phyloP scores from a whole-genome alignment of 75 land plant species.

The Picea glauca region DNA sequence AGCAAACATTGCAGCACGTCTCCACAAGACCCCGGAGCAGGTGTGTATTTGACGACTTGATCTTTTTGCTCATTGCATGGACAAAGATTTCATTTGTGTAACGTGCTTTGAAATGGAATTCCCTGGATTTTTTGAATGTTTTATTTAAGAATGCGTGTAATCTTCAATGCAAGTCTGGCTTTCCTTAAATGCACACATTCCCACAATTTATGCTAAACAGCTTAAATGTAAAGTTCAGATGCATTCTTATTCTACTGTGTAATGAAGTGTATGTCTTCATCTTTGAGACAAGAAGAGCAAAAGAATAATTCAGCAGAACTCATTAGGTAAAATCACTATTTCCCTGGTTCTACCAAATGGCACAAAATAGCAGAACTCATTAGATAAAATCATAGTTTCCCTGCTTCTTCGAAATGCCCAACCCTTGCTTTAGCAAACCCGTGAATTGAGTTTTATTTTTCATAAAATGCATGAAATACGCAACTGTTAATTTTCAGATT shows the following conservation, averaged over 20 bases:
- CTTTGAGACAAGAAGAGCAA: not conserved
- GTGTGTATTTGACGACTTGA: conserved; percentile 18
- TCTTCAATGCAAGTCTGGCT: not conserved
- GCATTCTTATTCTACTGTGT: not conserved
- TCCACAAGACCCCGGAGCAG: conserved; percentile 73
- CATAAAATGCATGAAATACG: not conserved
- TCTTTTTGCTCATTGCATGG: not conserved
- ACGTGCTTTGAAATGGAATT: not conserved
- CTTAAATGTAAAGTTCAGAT: not conserved
- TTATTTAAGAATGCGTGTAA: not conserved
- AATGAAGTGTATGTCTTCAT: not conserved
- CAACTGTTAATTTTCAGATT: too few species aligned
- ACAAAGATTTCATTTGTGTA: not conserved
- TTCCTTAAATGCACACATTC: not conserved
- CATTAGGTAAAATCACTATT: too few species aligned
- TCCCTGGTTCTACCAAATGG: too few species aligned
- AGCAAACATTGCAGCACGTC: conserved; percentile 51
- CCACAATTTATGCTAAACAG: not conserved
- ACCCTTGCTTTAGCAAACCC: not conserved
- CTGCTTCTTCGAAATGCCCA: not conserved
- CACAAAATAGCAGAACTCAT: too few species aligned
- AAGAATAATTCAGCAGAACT: not conserved
- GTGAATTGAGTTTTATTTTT: not conserved
- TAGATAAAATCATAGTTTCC: not conserved
- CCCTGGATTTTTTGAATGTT: not conserved